Evolutionary conservation across 2,329 filamentous ascomycete genomes (phyloP), one percentile per base, ranked within the genome.

Genomic region (Dryadomyces quercivorus): DNA sequence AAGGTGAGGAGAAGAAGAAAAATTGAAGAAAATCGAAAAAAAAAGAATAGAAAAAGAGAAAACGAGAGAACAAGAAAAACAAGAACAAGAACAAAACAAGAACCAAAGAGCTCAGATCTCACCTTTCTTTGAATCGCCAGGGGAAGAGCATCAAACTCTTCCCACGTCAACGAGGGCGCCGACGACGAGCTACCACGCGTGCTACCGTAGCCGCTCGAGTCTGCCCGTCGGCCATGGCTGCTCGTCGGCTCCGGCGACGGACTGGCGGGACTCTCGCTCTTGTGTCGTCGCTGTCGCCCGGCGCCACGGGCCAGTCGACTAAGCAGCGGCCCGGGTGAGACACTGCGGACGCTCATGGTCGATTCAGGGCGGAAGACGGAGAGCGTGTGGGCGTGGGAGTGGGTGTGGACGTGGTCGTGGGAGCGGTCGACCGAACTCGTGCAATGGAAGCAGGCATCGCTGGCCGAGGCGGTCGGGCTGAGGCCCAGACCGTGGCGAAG

Each of bases 121-220:
- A 77, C 75, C 71, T 77, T 77, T 63, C 72, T 69, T 59, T 72
- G 70, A 21, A 77, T 72, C n/a, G 74, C 73, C 48, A 73, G 59
- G 9, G 75, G 74, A 54, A 77, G 65, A 43, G 72, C 69, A 59
- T 76, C 72, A 61, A 75, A 77, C 60, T 76, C 74, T 57, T 75
- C 73, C 50, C 69, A 66, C 2, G 73, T 70, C 57, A 72, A 61
- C 46, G 66, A 62, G 50, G 65, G 63, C 21, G 64, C 59, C 2
- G 60, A 57, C 52, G 60, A 55, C 18, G 61, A 59, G n/a, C 54
- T 61, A 59, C 51, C 61, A 31, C 49, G 40, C 20, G 47, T 22
- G 47, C 38, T 59, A n/a, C 40, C 47, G 10, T 16, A 12, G 42
- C 18, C 42, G 42, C 16, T 56, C 13, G 50, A 40, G 38, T 54